Conservation (phyloP, 257 asterid genomes). For the Nicotiana otophora region DNA sequence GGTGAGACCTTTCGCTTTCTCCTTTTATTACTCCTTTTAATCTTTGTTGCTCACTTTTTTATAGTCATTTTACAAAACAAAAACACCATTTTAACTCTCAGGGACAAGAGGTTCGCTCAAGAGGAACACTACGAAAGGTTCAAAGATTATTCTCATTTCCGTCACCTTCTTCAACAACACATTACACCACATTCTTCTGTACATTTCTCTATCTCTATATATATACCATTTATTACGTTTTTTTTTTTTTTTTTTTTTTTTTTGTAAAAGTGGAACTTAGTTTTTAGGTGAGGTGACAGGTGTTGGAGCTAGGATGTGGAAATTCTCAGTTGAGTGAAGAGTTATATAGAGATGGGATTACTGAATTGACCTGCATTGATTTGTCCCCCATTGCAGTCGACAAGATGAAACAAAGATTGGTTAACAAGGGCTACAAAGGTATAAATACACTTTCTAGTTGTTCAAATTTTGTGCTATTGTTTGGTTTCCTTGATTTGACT, state of each 20-base stretch:
- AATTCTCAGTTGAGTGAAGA: conserved; percentile 85
- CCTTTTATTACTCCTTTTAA: not conserved
- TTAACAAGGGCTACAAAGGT: conserved; percentile 75
- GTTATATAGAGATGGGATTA: conserved; percentile 66
- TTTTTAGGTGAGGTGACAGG: conserved; percentile 32
- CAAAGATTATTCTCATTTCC: conserved; percentile 78
- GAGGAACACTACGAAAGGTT: conserved; percentile 99
- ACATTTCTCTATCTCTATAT: conserved; percentile 11
- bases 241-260: not conserved
- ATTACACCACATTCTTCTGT: conserved; percentile 60
- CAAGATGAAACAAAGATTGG: conserved; percentile 70
- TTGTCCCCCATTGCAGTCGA: conserved; percentile 83
- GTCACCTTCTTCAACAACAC: conserved; percentile 62
- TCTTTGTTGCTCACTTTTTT: not conserved
- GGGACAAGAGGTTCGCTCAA: conserved; percentile 79
- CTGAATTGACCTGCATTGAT: conserved; percentile 85
- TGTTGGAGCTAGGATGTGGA: conserved; percentile 95
- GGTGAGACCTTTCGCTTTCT: conserved; percentile 34
- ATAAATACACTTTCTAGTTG: not conserved
- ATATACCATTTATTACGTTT: not conserved
- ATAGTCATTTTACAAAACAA: not conserved
- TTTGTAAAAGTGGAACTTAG: not conserved
- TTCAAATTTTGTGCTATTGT: not conserved
- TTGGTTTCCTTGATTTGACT: not conserved
- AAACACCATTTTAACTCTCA: conserved; percentile 14